Base-by-base conservation (phyloP, 1,139 yeast genomes). In the Sugiyamaella pinicola region DNA sequence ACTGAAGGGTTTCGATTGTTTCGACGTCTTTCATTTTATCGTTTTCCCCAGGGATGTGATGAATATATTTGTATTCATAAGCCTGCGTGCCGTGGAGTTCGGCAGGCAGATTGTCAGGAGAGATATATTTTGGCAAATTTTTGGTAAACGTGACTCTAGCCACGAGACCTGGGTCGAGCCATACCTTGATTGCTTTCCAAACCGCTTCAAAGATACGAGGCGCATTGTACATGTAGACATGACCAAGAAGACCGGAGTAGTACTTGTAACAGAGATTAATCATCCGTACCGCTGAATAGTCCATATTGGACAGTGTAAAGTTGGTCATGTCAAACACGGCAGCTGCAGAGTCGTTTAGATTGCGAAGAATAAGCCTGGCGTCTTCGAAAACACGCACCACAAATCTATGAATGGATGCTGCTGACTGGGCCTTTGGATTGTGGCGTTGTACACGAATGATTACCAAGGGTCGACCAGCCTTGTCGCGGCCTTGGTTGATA, bases 111-210 rank as follows among this genome's bases (percentile, higher is more conserved):
- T 78, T 70, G 39, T 79, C 71, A 38, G 68, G 62, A 47, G 77
- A 79, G 41, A 89, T 80, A 64, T 70, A 80, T 60, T 82, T 74
- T 46, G 74, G 74, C 61, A 89, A 71, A 56, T 87, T 95, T 62
- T 82, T 82, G 24, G 96, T 87, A 70, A 89, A 89, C 22, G 78
- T 76, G 60, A 89, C 84, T 69, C 87, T 88, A 21, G 87, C 75
- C 0, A 95, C 95, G 42, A 89, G 93, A 8, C 84, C 90, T 1
- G 96, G 96, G 64, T 89, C 96, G 53, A 89, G 73, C 96, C 96
- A 87, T 59, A 81, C 82, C 68, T 85, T 87, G 63, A 89, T 82
- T 59, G 87, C 78, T 56, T 82, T 83, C 96, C 96, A 89, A 58
- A 88, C 85, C 22, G 93, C 87, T 56, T 83, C 79, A 73, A 89